These are phyloP conservation scores for Golubevia sp. DNA, from an alignment of 1,284 basidiomycete genomes.

Conservation along the genomic window DNA sequence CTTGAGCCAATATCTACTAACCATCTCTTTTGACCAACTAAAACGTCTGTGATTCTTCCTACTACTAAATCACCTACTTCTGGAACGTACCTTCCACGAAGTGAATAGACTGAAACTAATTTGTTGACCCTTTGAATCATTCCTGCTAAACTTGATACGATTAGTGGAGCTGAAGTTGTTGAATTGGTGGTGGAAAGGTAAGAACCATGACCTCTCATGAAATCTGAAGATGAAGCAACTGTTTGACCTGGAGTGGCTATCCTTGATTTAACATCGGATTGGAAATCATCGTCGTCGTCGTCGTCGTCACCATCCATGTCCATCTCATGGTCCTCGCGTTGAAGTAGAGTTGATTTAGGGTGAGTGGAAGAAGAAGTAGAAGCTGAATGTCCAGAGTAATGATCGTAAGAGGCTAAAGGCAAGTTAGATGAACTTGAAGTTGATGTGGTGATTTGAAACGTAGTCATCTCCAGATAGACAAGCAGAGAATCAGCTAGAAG, in stretches of 20 bases:
- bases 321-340: constrained; percentile 24
- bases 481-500: no score
- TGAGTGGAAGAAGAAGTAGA: no score
- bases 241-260: constrained; percentile 45
- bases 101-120: constrained; percentile 45
- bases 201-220: constrained; percentile 58
- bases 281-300: constrained; percentile 12
- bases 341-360: no score
- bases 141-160: constrained; percentile 34
- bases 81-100: constrained; percentile 44
- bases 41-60: constrained; percentile 48
- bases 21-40: constrained; percentile 44
- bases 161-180: constrained; percentile 2
- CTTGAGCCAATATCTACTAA: constrained; percentile 49
- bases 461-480: no score
- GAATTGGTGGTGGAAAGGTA: constrained; percentile 27
- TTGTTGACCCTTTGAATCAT: constrained; percentile 47
- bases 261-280: constrained; percentile 2
- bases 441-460: no score
- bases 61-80: constrained; percentile 59
- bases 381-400: no score
- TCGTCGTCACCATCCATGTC: constrained; percentile 21
- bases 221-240: constrained; percentile 45
- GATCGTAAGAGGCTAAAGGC: no score
- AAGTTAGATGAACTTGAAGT: no score